Evolutionary conservation across 257 asterid species (phyloP).

Genomic region (Jasminum sambac): DNA sequence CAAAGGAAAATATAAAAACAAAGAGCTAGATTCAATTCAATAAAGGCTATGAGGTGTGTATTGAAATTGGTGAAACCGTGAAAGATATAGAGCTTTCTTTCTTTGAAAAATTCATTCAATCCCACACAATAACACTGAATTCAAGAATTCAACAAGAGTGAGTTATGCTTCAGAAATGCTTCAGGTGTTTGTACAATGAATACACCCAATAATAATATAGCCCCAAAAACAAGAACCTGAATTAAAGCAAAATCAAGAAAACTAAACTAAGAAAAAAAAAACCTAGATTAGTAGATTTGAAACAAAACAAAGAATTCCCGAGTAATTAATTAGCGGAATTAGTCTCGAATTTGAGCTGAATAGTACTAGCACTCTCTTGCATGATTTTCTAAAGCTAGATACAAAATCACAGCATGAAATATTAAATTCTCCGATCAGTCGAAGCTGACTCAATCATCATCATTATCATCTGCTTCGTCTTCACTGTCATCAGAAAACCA

Average conservation of each 20-base stretch:
- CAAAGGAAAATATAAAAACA: neutral
- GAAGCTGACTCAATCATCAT: neutral
- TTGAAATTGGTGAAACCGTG: constrained; percentile 17
- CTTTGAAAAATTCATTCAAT: neutral
- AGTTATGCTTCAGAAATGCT: constrained; percentile 8
- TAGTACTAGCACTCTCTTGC: constrained; percentile 8
- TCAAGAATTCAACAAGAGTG: constrained; percentile 15
- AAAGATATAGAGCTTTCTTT: constrained; percentile 8
- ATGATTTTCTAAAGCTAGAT: constrained; percentile 7
- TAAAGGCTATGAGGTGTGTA: constrained; percentile 4
- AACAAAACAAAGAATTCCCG: constrained; percentile 10
- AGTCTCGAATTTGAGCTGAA: neutral
- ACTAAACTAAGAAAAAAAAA: constrained; percentile 12
- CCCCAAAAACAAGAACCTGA: neutral
- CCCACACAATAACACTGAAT: constrained; percentile 14
- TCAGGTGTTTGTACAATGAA: constrained; percentile 19
- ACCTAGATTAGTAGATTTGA: constrained; percentile 23
- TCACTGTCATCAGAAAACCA: too few species aligned
- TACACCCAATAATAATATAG: neutral
- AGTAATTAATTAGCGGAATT: neutral
- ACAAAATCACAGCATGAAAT: constrained; percentile 16
- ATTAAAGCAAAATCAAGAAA: neutral
- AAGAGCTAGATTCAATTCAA: too few species aligned
- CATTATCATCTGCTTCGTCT: too few species aligned
- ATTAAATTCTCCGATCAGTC: constrained; percentile 2